A percentile compares a stretch with the other conserved stretches of the same genome.
Evolutionary conservation across 179 eudicot species (phyloP).

Genomic region (Spinacia oleracea): DNA sequence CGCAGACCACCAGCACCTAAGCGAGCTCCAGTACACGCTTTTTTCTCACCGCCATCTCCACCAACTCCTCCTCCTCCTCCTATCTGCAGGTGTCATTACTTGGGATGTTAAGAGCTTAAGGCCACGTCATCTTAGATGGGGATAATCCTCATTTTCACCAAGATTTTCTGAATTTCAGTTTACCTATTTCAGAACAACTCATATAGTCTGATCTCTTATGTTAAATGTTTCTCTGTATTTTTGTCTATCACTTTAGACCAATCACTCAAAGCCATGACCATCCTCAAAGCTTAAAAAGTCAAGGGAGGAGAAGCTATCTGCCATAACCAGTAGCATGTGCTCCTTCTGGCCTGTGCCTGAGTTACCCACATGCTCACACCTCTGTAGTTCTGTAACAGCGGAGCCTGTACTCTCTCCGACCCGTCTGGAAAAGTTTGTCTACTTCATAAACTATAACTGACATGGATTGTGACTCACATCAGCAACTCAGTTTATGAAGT

Average conservation of each 20-base stretch:
- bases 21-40: background rate
- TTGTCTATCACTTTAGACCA: background rate
- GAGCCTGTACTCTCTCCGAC: no score
- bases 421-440: background rate
- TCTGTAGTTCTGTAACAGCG: no score
- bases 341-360: background rate
- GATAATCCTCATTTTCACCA: background rate
- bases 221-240: background rate
- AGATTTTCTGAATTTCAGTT: background rate
- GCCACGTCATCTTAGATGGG: background rate
- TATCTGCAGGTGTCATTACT: background rate
- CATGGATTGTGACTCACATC: no score
- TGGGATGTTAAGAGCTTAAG: background rate
- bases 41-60: background rate
- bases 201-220: no score
- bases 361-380: background rate
- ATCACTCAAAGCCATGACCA: no score
- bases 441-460: background rate
- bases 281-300: background rate
- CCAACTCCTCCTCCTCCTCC: background rate
- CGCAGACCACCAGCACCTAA: background rate
- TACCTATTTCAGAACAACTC: background rate
- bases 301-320: background rate
- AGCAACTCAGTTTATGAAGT: no score
- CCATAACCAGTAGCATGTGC: background rate